Evolutionary conservation across 192 early-diverging fungal species (phyloP), one percentile per base, ranked within the genome.

Genomic region (Dissophora globulifera): DNA sequence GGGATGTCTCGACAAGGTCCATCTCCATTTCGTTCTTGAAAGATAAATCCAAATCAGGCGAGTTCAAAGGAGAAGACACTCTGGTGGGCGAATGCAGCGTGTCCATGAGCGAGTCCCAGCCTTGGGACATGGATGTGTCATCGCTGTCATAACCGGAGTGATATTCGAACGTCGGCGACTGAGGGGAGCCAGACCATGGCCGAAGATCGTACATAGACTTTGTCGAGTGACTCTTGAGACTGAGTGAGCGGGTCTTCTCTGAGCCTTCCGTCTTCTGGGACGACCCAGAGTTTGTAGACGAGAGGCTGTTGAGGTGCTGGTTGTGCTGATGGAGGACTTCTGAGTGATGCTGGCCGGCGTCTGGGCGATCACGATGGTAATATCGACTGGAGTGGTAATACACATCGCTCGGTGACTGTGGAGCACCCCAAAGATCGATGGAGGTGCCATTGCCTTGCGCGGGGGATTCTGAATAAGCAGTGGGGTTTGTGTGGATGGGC

Each of bases 171-270:
- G 50, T 56, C 7, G 58, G 63, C 2, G 72, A 60, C 29, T 61
- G 72, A 19, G 50, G 72, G 17, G 43, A 17, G 13, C 53, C 60
- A 15, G 63, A 46, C 72, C 62, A 67, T 13, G 62, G 72, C 31
- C 72, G 57, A n/a, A 76, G 64, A 45, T 76, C 72, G 53, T 56
- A 57, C 72, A 76, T 67, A 40, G 72, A 76, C 26, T 76, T 76
- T 8, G 64, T 63, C 3, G 69, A 59, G 9, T 46, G 51, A 27
- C 58, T 76, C 58, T 67, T 76, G 8, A 76, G 58, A 33, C 72
- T 76, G 20, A 67, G 31, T 5, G 72, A 76, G 8, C 72, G 72
- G 20, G 38, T 19, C 26, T 67, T 58, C 20, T 59, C 41, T 3
- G 43, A 40, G 22, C 29, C 22, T 33, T 54, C 49, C 22, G 11